A percentile compares a stretch with the other conserved stretches of the same genome.
Evolutionary conservation across 2,329 filamentous ascomycete species (phyloP).

Genomic region (Ascocoryne sarcoides): DNA sequence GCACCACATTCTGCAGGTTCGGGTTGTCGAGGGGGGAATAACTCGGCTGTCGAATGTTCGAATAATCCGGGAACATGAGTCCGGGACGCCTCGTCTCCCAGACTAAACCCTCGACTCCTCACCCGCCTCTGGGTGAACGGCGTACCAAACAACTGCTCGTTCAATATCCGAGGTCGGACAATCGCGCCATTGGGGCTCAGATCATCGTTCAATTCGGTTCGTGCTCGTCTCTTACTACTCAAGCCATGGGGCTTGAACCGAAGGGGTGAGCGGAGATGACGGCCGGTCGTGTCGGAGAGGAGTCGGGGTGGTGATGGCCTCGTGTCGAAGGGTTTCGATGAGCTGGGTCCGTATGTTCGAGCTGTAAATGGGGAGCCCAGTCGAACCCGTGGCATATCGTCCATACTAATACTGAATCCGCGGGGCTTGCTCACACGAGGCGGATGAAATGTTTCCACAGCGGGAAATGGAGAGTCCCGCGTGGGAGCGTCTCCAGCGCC

Average conservation of each 20-base stretch:
- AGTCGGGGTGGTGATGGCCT: constrained; percentile 11
- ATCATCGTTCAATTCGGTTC: constrained; percentile 23
- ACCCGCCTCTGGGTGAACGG: constrained; percentile 23
- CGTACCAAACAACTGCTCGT: constrained; percentile 26
- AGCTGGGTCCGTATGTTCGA: constrained; percentile 54
- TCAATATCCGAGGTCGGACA: constrained; percentile 23
- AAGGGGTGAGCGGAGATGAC: constrained; percentile 24
- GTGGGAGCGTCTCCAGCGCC: constrained; percentile 30
- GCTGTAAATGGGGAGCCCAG: constrained; percentile 37
- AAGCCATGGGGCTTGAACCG: constrained; percentile 20
- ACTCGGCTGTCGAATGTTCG: constrained; percentile 6
- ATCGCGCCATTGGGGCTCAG: constrained; percentile 19
- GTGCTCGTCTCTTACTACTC: constrained; percentile 25
- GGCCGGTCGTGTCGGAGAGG: constrained; percentile 9
- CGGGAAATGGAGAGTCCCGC: constrained; percentile 1
- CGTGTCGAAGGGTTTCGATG: constrained; percentile 32
- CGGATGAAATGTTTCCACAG: constrained; percentile 9
- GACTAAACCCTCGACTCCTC: constrained; percentile 27
- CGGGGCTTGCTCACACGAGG: constrained; percentile 7
- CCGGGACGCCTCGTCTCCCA: constrained; percentile 25
- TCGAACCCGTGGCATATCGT: constrained; percentile 4
- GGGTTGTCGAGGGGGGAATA: constrained; percentile 2
- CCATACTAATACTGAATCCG: constrained; percentile 4
- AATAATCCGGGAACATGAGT: constrained; percentile 16
- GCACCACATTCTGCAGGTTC: too few relatives aligned